Evolutionary conservation across 176 grass and related monocot species (phyloP).

Genomic region (Coix lacrymajobi): DNA sequence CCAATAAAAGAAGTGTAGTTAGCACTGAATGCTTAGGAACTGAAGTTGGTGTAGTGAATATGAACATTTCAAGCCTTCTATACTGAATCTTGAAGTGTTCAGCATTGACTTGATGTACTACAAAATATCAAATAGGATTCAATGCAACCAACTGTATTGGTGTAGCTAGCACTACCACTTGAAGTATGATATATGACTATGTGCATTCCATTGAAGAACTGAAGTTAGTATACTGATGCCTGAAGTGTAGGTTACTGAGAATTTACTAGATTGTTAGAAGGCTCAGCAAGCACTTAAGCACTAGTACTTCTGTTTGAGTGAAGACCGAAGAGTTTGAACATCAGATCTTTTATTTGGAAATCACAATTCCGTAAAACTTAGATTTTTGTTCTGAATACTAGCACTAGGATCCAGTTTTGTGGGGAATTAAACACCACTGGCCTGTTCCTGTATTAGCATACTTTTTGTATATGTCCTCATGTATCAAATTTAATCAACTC

Average conservation of each 20-base stretch:
- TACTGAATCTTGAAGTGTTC: background rate
- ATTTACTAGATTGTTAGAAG: background rate
- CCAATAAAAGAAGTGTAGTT: background rate
- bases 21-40: background rate
- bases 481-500: constrained; percentile 11
- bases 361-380: background rate
- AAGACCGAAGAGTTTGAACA: background rate
- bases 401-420: background rate
- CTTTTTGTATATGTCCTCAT: background rate
- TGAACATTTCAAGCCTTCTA: background rate
- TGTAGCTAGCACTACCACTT: background rate
- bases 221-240: background rate
- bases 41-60: background rate
- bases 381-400: constrained; percentile 1
- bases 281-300: background rate
- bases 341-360: background rate
- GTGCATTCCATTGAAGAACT: background rate
- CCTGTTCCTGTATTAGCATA: background rate
- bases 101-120: no score
- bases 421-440: background rate
- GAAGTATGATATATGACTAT: background rate
- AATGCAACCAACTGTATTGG: background rate
- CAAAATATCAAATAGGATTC: background rate
- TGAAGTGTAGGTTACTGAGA: background rate
- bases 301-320: background rate